Percentiles rank a stretch among this genome's conserved stretches.
Evolutionary conservation across 1,284 basidiomycete species (phyloP).

Genomic region (Pisolithus thermaeus): DNA sequence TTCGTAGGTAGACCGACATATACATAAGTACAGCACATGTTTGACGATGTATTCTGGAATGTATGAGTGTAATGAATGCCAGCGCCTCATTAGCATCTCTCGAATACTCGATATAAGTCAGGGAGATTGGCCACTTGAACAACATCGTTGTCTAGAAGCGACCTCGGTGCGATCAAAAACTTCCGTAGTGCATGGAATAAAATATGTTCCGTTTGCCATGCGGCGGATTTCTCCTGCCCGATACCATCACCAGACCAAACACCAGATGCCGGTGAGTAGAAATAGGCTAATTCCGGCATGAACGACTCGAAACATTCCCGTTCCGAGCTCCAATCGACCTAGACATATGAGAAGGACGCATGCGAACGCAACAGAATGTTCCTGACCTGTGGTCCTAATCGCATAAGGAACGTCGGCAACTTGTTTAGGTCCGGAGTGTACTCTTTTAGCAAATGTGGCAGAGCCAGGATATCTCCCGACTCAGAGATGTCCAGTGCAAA

Average conservation of each 20-base stretch:
- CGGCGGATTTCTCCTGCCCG: conserved; percentile 49
- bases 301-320: conserved; percentile 82
- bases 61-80: background rate
- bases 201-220: conserved; percentile 85
- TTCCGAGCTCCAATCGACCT: conserved; percentile 90
- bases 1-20: background rate
- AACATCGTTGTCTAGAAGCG: conserved; percentile 68
- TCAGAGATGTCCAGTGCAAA: conserved; percentile 73
- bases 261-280: conserved; percentile 62
- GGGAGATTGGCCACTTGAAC: conserved; percentile 84
- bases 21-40: too few relatives aligned
- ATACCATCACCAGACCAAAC: conserved; percentile 25
- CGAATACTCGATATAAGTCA: conserved; percentile 87
- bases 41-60: too few relatives aligned
- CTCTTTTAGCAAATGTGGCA: conserved; percentile 80
- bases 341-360: conserved; percentile 6
- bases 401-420: conserved; percentile 80
- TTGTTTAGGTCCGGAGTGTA: conserved; percentile 86
- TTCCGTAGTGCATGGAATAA: conserved; percentile 79
- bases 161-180: conserved; percentile 67
- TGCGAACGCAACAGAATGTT: background rate
- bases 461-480: conserved; percentile 59
- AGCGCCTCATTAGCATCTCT: conserved; percentile 59
- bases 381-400: conserved; percentile 76
- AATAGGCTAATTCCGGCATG: conserved; percentile 85